These are phyloP conservation scores for Penicillium dipodomyicola DNA, from an alignment of 495 filamentous ascomycete genomes.

Conservation along the genomic window DNA sequence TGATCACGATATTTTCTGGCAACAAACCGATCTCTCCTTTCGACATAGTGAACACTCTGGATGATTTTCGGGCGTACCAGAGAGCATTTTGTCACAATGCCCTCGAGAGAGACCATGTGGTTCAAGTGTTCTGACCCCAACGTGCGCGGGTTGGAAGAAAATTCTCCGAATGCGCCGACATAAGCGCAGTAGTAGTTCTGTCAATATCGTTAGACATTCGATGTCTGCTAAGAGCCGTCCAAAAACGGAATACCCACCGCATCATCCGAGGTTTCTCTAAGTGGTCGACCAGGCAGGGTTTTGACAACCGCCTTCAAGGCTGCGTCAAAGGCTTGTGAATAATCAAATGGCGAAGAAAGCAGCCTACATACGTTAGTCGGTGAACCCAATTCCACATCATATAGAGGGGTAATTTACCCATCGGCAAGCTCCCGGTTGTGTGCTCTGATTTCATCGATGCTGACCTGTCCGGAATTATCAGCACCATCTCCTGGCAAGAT, in stretches of 20 bases:
- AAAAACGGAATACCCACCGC: constrained; percentile 41
- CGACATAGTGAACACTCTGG: constrained; percentile 95
- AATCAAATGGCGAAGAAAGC: constrained; percentile 84
- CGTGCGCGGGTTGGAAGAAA: constrained; percentile 90
- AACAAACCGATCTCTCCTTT: constrained; percentile 76
- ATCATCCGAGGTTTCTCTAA: constrained; percentile 59
- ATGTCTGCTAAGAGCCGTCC: neutral
- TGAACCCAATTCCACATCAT: neutral
- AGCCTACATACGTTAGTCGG: constrained; percentile 45
- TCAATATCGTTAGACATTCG: constrained; percentile 13
- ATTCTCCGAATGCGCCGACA: constrained; percentile 91
- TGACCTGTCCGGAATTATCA: constrained; percentile 58
- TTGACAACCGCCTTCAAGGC: constrained; percentile 86
- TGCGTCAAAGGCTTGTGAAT: constrained; percentile 77
- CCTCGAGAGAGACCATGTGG: constrained; percentile 94
- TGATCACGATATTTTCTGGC: constrained; percentile 89
- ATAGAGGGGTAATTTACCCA: constrained; percentile 47
- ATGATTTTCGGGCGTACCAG: constrained; percentile 94
- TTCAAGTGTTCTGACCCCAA: constrained; percentile 85
- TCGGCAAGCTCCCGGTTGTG: constrained; percentile 89
- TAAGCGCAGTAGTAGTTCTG: constrained; percentile 91
- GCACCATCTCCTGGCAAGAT: constrained; percentile 4
- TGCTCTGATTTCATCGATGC: constrained; percentile 88
- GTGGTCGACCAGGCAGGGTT: constrained; percentile 64
- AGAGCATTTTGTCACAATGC: constrained; percentile 95